A percentile compares a stretch with the other conserved stretches of the same genome.
These are phyloP conservation scores for Podospora tetraspora DNA, from an alignment of 495 filamentous ascomycete genomes.

Conservation along the genomic window DNA sequence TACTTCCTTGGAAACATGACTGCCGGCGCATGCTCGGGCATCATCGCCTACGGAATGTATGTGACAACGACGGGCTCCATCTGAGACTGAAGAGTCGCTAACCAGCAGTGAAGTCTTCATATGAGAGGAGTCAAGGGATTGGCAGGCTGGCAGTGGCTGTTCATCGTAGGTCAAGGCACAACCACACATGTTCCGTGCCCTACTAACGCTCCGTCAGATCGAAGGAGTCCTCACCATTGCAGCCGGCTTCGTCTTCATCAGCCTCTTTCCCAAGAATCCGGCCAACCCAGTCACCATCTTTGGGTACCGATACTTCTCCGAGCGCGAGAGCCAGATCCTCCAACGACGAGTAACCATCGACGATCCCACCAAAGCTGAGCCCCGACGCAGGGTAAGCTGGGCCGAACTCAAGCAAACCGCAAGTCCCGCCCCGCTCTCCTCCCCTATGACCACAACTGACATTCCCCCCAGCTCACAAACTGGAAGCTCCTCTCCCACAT, in stretches of 20 bases:
- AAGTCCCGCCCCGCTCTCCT: neutral
- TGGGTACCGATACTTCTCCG: conserved; percentile 35
- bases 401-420: conserved; percentile 23
- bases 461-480: conserved; percentile 21
- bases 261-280: conserved; percentile 42
- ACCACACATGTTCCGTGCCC: neutral
- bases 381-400: conserved; percentile 15
- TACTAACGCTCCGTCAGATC: conserved; percentile 10
- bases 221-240: conserved; percentile 52
- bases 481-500: conserved; percentile 42
- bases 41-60: conserved; percentile 29
- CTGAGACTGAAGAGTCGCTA: neutral
- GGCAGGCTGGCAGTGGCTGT: conserved; percentile 60
- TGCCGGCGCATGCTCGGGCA: conserved; percentile 27
- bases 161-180: conserved; percentile 25
- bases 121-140: conserved; percentile 47
- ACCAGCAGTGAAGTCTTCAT: conserved; percentile 16
- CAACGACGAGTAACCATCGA: conserved; percentile 34
- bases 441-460: neutral
- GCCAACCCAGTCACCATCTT: conserved; percentile 42
- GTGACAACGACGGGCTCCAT: neutral
- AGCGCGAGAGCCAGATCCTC: conserved; percentile 35
- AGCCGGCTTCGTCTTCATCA: conserved; percentile 46
- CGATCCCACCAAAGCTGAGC: conserved; percentile 30
- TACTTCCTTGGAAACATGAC: conserved; percentile 53